These are phyloP conservation scores for Oxytropis ochrocephala DNA, from an alignment of 306 rosid species.

Conservation along the genomic window DNA sequence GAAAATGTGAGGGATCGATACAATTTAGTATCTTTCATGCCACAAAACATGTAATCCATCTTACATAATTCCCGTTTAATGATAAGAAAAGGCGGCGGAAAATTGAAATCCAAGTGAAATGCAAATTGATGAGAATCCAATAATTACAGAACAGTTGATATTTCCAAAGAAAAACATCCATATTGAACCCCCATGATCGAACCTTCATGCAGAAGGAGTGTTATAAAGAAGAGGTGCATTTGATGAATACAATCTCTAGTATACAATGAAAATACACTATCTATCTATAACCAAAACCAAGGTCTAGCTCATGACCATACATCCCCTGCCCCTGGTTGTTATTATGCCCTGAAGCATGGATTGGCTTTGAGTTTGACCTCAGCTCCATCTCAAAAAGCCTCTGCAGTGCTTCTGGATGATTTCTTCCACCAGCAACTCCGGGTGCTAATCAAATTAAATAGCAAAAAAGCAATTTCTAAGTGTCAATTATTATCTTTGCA, in stretches of 20 bases:
- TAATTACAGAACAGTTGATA: conserved; percentile 32
- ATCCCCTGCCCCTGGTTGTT: conserved; percentile 28
- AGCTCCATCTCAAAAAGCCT: conserved; percentile 85
- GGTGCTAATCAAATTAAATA: conserved; percentile 21
- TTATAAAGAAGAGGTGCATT: conserved; percentile 18
- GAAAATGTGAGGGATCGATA: too few relatives aligned
- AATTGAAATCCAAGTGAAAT: conserved; percentile 10
- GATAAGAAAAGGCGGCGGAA: not conserved
- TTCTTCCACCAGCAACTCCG: conserved; percentile 59
- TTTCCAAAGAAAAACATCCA: conserved; percentile 23
- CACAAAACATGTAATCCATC: not conserved
- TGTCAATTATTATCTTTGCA: not conserved
- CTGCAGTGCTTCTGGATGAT: conserved; percentile 77
- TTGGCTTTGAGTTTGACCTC: conserved; percentile 41
- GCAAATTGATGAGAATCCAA: conserved; percentile 25
- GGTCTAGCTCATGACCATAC: conserved; percentile 70
- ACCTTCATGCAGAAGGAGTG: conserved; percentile 27
- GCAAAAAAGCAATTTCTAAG: not conserved
- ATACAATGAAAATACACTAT: conserved; percentile 34
- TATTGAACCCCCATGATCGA: conserved; percentile 27
- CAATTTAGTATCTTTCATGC: not conserved
- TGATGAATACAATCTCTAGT: conserved; percentile 28
- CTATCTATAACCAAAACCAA: conserved; percentile 81
- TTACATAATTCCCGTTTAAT: too few relatives aligned
- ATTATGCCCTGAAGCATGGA: conserved; percentile 28